Evolutionary conservation across 2,329 filamentous ascomycete genomes (phyloP), one percentile per base, ranked within the genome.

Genomic region (Trichoderma koningii): DNA sequence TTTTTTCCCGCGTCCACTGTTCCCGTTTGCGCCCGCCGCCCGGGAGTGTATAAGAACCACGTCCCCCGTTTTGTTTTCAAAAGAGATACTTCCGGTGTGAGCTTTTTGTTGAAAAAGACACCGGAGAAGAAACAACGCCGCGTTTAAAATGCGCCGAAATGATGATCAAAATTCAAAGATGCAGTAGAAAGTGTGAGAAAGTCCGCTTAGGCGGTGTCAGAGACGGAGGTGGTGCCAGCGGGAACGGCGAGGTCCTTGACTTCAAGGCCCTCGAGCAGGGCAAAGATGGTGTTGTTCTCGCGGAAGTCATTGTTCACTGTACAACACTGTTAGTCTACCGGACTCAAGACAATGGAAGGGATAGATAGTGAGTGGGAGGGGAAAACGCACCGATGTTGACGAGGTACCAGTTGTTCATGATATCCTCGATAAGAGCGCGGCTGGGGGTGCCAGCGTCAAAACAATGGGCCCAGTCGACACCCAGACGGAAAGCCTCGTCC

Each of bases 251-350:
- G 79, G 67, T 88, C 85, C 52, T 86, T 79, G n/a, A 91, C 87
- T 67, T 85, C 76, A 3, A 99, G 83, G 26, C 87, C 92, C 17
- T 93, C 85, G 75, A 99, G 95, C 28, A 98, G 82, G 52, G 90
- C 85, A 76, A 97, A 98, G 70, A 99, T 90, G 63, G 88, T 89
- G 60, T 87, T 84, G 63, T 87, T 87, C 71, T 92, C 84, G 76
- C 96, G 92, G 87, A 99, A 99, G 76, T 99, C 93, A 74, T 99
- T 99, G 81, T 99, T 93, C 30, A 99, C 95, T 93, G n/a, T 2
- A 34, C 10, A 38, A 55, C 55, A 67, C 66, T 68, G 38, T 51
- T 42, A 47, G 41, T 21, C 53, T 28, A 17, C 21, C 30, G 42
- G 17, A 7, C n/a, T 2, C 19, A 44, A 4, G 17, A 10, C 9